Evolutionary conservation across 352 stramenopile species (phyloP), one percentile per base, ranked within the genome.

Genomic region (Aphanomyces cochlioides): DNA sequence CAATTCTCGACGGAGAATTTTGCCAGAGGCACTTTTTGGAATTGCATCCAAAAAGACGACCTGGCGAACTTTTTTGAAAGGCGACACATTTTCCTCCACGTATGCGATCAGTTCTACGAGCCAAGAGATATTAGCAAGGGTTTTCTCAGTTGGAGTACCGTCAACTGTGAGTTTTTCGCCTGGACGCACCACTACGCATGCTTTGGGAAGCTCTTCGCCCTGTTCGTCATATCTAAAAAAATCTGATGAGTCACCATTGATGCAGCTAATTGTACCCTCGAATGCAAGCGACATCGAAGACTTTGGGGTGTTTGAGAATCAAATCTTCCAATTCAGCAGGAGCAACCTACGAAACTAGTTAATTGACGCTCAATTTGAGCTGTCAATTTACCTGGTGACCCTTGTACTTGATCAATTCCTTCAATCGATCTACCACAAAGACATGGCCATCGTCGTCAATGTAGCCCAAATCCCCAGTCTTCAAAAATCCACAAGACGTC

Each of bases 341-440:
- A 8, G 91, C 86, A 12, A 98, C 85, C 57, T 66, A 50, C 28
- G 4, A 2, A 41, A 39, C 1, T 10, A 4, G 17, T 47, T 39
- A 38, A 6, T 13, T 17, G 28, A 48, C 19, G 43, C 43, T 50
- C 1, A 50, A 50, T 28, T 2, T 28, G 43, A 50, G 17, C 10
- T 50, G 1, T 12, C 10, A 45, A 50, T 13, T 17, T 50, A 66
- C 80, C 74, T 95, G 91, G 59, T 93, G 92, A 1, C 92, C 93
- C 69, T 96, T 96, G 69, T 96, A 92, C 80, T 98, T 98, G 78
- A 98, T 98, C 47, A 98, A 79, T 75, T 98, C 92, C 81, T 98
- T 98, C 39, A 96, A 76, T n/a, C 92, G 78, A 75, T 98, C 94
- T 0, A 90, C 89, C 58, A 98, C 96, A 69, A 89, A 97, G 36